Base-by-base conservation (phyloP, 1,284 basidiomycete species). In the Mycosarcoma mackinlayi region DNA sequence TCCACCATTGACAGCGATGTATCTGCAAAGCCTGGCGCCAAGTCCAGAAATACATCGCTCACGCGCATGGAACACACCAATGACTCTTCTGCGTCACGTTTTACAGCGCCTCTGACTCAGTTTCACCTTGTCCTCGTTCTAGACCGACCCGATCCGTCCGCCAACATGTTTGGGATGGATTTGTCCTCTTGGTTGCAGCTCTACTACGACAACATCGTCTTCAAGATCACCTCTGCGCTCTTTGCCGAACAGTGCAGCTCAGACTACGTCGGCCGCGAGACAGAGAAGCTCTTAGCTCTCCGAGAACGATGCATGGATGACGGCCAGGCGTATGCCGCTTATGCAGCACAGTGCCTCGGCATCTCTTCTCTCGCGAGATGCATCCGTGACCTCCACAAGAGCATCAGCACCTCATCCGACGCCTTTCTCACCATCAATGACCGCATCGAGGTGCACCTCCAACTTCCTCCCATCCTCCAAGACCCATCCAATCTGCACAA, bases 41-140 rank as follows among this genome's bases (percentile, higher is more conserved):
- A 51, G n/a, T 48, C 52, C 3, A 38, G 51, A 19, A 45, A 47
- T 31, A 30, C 40, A 16, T 60, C 65, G 10, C 47, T 24, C 23
- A 38, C 53, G 3, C 55, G 55, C 11, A 39, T 45, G 10, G 52
- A 56, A 18, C 35, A 50, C 9, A 42, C 50, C 14, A 37, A 41
- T 6, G 61, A 56, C 19, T 31, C 56, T 5, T 31, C 54, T 1
- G 19, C 35, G 1, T 50, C 59, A 2, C 42, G 49, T 5, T 49
- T 63, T 2, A 28, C 21, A 1, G 68, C 56, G 11, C 63, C 63
- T 7, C 27, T 80, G 30, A 68, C 72, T 6, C 56, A 67, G 24
- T 81, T 82, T 46, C 80, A 81, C 53, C 61, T 82, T 24, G 79
- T 82, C 11, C 65, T 82, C 27, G 77, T 82, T 18, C 58, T 82